Conservation (phyloP, 2,329 filamentous ascomycete genomes). For the Macrophomina phaseolina region DNA sequence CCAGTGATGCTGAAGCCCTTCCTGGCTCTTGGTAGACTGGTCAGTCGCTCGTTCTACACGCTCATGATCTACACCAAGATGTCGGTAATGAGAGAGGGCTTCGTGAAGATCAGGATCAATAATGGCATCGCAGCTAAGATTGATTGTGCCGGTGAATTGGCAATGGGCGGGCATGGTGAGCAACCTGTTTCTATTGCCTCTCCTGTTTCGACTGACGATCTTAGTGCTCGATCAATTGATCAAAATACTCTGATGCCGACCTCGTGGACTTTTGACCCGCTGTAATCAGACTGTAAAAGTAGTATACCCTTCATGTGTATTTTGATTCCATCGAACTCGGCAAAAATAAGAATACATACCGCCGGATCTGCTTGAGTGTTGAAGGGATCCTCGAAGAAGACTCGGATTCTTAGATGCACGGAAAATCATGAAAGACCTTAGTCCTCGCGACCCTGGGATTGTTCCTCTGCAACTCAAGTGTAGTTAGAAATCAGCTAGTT, state of each 20-base stretch:
- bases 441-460: too few relatives aligned
- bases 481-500: too few relatives aligned
- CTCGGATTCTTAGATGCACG: too few relatives aligned
- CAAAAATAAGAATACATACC: too few relatives aligned
- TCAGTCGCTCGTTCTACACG: conserved; percentile 3
- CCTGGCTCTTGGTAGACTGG: not conserved
- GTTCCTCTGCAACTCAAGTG: too few relatives aligned
- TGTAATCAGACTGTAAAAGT: not conserved
- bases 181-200: not conserved
- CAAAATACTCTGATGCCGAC: not conserved
- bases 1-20: conserved; percentile 2
- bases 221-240: conserved; percentile 13
- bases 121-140: not conserved
- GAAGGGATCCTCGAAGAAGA: too few relatives aligned
- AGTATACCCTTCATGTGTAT: not conserved
- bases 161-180: conserved; percentile 7
- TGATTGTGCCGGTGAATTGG: conserved; percentile 8
- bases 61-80: conserved; percentile 23
- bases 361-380: too few relatives aligned
- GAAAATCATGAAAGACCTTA: too few relatives aligned
- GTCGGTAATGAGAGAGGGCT: conserved; percentile 17
- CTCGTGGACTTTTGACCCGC: not conserved
- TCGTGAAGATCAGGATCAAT: not conserved
- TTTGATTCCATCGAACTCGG: not conserved
- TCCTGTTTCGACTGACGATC: not conserved